Evolutionary conservation across 2,329 filamentous ascomycete species (phyloP).

Genomic region (Ophiostoma sp.): DNA sequence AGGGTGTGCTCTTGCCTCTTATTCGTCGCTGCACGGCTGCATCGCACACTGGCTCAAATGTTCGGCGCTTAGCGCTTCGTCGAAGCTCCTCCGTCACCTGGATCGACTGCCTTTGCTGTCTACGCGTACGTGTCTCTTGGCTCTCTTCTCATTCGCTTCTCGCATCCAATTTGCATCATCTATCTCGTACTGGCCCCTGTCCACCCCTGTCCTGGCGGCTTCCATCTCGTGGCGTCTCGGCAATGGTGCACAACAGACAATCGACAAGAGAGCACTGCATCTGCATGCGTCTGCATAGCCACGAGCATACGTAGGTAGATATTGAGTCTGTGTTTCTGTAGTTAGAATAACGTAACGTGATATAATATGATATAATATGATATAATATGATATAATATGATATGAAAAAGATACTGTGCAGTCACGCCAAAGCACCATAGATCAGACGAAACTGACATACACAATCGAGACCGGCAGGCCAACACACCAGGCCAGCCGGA

Average conservation of each 20-base stretch:
- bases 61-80: constrained; percentile 19
- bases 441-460: neutral
- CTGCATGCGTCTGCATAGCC: neutral
- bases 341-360: no score
- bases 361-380: no score
- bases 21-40: constrained; percentile 15
- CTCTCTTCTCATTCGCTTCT: neutral
- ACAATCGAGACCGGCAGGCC: no score
- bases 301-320: neutral
- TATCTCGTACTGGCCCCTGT: neutral
- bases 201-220: neutral
- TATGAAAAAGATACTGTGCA: neutral
- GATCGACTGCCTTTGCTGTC: no score
- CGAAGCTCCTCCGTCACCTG: no score
- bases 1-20: constrained; percentile 14
- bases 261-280: neutral
- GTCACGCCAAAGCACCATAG: neutral
- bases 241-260: neutral
- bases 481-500: neutral
- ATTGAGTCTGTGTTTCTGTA: no score
- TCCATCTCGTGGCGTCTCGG: constrained; percentile 6
- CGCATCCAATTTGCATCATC: neutral
- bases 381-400: no score
- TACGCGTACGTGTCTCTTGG: neutral
- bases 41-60: constrained; percentile 1